Conservation (phyloP, 2,329 filamentous ascomycete species). For the Graphilbum sp. region DNA sequence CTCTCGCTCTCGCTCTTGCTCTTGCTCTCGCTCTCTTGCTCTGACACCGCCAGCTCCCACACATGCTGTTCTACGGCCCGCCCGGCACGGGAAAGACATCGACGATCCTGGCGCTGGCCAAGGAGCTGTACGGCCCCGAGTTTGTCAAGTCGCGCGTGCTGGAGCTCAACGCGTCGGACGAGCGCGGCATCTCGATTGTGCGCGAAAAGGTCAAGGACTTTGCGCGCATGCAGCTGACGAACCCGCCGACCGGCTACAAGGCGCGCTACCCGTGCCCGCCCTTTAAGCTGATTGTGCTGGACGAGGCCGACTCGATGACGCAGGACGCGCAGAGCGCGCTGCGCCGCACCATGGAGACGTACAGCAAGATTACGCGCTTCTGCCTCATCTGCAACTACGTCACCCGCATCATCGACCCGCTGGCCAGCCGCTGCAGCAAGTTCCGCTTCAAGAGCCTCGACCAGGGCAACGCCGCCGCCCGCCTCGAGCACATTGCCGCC, state of each 20-base stretch:
- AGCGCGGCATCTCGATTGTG: slow-evolving; percentile 93
- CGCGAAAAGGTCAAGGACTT: slow-evolving; percentile 98
- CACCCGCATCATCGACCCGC: slow-evolving; percentile 89
- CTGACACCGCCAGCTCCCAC: slow-evolving; percentile 51
- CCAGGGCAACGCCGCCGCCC: slow-evolving; percentile 61
- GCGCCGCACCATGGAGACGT: slow-evolving; percentile 94
- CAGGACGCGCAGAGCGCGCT: slow-evolving; percentile 92
- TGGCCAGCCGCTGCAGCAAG: slow-evolving; percentile 87
- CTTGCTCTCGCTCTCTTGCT: not conserved
- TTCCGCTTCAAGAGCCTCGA: slow-evolving; percentile 96
- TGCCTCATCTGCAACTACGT: slow-evolving; percentile 98
- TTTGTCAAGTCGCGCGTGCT: slow-evolving; percentile 90
- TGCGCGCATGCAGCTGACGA: slow-evolving; percentile 82
- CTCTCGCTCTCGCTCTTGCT: not conserved
- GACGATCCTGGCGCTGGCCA: slow-evolving; percentile 89
- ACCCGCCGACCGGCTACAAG: slow-evolving; percentile 54
- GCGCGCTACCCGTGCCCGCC: slow-evolving; percentile 78
- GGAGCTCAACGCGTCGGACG: slow-evolving; percentile 96
- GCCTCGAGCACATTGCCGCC: slow-evolving; percentile 68
- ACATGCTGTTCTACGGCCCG: slow-evolving; percentile 98
- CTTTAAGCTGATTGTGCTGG: slow-evolving; percentile 97
- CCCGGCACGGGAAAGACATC: slow-evolving; percentile 97
- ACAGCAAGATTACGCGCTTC: slow-evolving; percentile 90
- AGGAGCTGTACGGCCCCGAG: slow-evolving; percentile 92
- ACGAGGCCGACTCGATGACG: slow-evolving; percentile 98